Evolutionary conservation across 164 flowering plant genomes (phyloP), one percentile per base, ranked within the genome.

Genomic region (Macadamia integrifolia): DNA sequence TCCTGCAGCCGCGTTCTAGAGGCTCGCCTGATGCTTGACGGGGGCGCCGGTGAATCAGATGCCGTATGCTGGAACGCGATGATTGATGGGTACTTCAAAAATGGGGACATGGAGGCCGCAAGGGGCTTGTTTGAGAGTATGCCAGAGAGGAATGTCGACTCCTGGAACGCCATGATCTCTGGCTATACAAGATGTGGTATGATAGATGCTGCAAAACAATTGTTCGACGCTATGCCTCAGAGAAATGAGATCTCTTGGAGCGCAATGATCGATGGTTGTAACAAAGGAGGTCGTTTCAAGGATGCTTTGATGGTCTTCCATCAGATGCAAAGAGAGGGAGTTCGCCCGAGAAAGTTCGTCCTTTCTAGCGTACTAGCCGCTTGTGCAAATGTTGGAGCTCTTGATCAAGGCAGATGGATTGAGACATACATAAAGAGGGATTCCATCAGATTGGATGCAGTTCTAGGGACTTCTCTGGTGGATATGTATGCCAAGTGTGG

Each of bases 161-260:
- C 86, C 4, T 86, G 87, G 86, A 84, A 86, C 70, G 79, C 67
- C 3, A 80, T 86, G 87, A 71, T 86, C 10, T 69, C 74, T 43
- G 86, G 89, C 12, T 81, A 76, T 59, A 80, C 80, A 0, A 72
- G 62, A 64, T 64, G 75, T 75, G 83, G 84, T 29, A 40, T 62
- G 76, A 56, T 80, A 70, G 78, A 76, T n/a, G 72, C 65, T 6
- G 86, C 91, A 1, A 50, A 75, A 23, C 57, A 63, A 30, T 14
- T 81, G 58, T 87, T 84, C 64, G 67, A 76, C 64, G 74, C 66
- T 15, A 84, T 85, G 86, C 67, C 74, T 28, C 66, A 65, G 43
- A 82, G 69, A 64, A 83, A 85, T 74, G 87, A 80, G 10, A 70
- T 85, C 1, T 77, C 88, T 62, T 86, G 92, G 92, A 87, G 88